Evolutionary conservation across 2,329 filamentous ascomycete genomes (phyloP).

Genomic region (Phyllosticta citrichinensis): DNA sequence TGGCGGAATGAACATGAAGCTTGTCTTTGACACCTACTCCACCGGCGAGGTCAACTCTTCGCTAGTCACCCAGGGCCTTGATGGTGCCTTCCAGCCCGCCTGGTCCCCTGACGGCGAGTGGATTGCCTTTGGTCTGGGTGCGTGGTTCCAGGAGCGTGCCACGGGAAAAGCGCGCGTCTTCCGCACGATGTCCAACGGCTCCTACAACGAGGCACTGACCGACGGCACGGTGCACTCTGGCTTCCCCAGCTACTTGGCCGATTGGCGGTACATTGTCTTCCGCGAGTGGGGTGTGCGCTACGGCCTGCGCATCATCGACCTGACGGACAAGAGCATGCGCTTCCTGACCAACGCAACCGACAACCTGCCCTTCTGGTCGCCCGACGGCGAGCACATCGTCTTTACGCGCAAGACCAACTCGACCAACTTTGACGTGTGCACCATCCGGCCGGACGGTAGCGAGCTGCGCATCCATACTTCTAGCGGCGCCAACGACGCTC

Average conservation of each 20-base stretch:
- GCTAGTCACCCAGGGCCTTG: constrained; percentile 18
- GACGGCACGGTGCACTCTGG: constrained; percentile 28
- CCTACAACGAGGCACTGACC: constrained; percentile 23
- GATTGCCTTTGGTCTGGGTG: constrained; percentile 31
- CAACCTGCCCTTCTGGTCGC: constrained; percentile 31
- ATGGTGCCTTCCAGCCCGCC: constrained; percentile 32
- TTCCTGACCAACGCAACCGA: constrained; percentile 30
- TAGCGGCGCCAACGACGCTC: constrained; percentile 33
- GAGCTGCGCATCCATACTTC: constrained; percentile 26
- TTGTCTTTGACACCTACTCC: constrained; percentile 20
- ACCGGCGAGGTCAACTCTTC: constrained; percentile 13
- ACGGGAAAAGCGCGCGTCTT: constrained; percentile 16
- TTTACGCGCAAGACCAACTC: constrained; percentile 28
- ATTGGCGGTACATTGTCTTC: constrained; percentile 29
- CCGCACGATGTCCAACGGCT: constrained; percentile 18
- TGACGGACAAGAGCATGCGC: constrained; percentile 17
- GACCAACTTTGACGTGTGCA: constrained; percentile 32
- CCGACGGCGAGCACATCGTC: constrained; percentile 30
- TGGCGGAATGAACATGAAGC: constrained; percentile 17
- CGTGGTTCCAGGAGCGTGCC: constrained; percentile 31
- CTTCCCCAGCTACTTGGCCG: constrained; percentile 31
- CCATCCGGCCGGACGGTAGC: constrained; percentile 32
- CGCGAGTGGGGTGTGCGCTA: constrained; percentile 24
- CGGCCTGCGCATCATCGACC: constrained; percentile 26
- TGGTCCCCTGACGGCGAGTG: constrained; percentile 30